Percentiles rank a stretch among this genome's conserved stretches.
These are phyloP conservation scores for Brassica napus DNA, from an alignment of 345 rosid species.

Conservation along the genomic window Da-Ae NC_063435.1:26649501-26650000, in stretches of 20 bases:
- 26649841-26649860: neutral
- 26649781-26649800: neutral
- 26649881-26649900: neutral
- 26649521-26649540: slow-evolving; percentile 66
- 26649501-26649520: slow-evolving; percentile 80
- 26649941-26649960: neutral
- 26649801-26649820: neutral
- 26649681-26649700: slow-evolving; percentile 72
- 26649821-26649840: neutral
- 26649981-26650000: neutral
- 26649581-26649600: slow-evolving; percentile 61
- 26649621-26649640: slow-evolving; percentile 71
- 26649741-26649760: neutral
- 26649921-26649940: neutral
- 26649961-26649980: neutral
- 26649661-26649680: slow-evolving; percentile 61
- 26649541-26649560: slow-evolving; percentile 42
- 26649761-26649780: neutral
- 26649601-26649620: slow-evolving; percentile 61
- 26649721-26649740: slow-evolving; percentile 50
- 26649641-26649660: slow-evolving; percentile 66
- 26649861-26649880: neutral
- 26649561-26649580: slow-evolving; percentile 53
- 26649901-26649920: neutral
- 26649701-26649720: slow-evolving; percentile 56